phyloP scores from a whole-genome alignment of 495 filamentous ascomycete genomes.

The Talaromyces proteolyticus region DNA sequence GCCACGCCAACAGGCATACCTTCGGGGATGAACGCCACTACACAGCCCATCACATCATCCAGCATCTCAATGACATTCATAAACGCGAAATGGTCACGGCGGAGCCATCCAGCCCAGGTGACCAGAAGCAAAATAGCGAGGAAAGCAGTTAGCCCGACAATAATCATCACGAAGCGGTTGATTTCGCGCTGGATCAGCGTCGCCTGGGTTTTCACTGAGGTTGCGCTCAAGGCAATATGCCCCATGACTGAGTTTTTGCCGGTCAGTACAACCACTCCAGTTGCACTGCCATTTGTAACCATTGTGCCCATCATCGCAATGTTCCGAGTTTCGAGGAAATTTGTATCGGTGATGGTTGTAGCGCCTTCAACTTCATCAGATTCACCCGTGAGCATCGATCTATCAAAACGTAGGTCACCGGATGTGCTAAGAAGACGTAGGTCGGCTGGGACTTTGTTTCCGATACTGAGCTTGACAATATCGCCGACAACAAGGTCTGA shows the following conservation, averaged over 20 bases:
- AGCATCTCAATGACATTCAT: constrained; percentile 62
- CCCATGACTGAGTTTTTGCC: constrained; percentile 58
- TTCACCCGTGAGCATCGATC: constrained; percentile 65
- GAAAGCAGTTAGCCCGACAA: constrained; percentile 46
- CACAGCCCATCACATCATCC: constrained; percentile 56
- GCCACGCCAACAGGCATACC: constrained; percentile 61
- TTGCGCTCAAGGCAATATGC: constrained; percentile 58
- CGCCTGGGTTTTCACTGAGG: constrained; percentile 47
- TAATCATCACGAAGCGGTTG: constrained; percentile 56
- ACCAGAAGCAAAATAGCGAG: constrained; percentile 50
- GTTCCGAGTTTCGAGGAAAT: constrained; percentile 67
- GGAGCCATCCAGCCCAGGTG: constrained; percentile 58
- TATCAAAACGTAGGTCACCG: constrained; percentile 59
- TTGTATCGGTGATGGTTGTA: constrained; percentile 53
- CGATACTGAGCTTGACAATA: constrained; percentile 53
- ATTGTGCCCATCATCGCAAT: constrained; percentile 65
- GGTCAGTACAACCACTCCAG: constrained; percentile 53
- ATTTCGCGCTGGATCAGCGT: constrained; percentile 61
- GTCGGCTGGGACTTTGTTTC: constrained; percentile 66
- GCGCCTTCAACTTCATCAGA: constrained; percentile 50
- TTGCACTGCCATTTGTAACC: constrained; percentile 52
- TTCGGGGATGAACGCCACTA: constrained; percentile 65
- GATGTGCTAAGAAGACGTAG: constrained; percentile 59
- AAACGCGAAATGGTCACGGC: constrained; percentile 49
- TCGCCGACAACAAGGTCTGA: constrained; percentile 62